A percentile compares a stretch with the other conserved stretches of the same genome.
phyloP scores from a whole-genome alignment of 768 basidiomycete species.

The Phylloporus arenicola region DNA sequence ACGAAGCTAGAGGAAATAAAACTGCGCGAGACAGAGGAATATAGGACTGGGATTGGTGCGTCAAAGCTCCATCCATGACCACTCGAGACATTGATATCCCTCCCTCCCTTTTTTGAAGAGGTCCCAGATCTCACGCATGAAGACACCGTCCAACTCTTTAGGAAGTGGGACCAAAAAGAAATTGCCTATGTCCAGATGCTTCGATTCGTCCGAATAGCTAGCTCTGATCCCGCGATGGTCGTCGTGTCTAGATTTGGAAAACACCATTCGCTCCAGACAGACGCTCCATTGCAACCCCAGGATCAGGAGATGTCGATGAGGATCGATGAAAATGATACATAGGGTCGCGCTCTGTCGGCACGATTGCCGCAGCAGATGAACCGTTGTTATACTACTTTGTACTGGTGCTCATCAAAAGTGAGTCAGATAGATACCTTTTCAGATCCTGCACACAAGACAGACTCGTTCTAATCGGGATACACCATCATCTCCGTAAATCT shows the following conservation, averaged over 20 bases:
- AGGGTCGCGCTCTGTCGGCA: constrained; percentile 25
- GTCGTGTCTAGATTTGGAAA: constrained; percentile 59
- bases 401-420: neutral
- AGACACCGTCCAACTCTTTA: constrained; percentile 65
- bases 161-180: constrained; percentile 75
- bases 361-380: constrained; percentile 22
- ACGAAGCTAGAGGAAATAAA: constrained; percentile 65
- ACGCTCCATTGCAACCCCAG: neutral
- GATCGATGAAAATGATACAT: constrained; percentile 26
- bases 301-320: constrained; percentile 29
- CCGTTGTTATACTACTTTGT: constrained; percentile 13
- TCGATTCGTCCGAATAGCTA: constrained; percentile 72
- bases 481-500: constrained; percentile 30
- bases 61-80: neutral
- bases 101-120: constrained; percentile 41
- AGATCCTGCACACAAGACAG: constrained; percentile 14
- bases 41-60: constrained; percentile 78
- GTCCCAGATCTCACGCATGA: constrained; percentile 72
- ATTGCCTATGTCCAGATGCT: constrained; percentile 63
- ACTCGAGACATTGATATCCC: neutral
- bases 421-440: neutral
- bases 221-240: constrained; percentile 41
- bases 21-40: constrained; percentile 61
- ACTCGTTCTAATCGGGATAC: constrained; percentile 24
- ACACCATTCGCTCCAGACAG: constrained; percentile 36